Evolutionary conservation across 805 yeast species (phyloP), one percentile per base, ranked within the genome.

Genomic region (Candida sonorensis): DNA sequence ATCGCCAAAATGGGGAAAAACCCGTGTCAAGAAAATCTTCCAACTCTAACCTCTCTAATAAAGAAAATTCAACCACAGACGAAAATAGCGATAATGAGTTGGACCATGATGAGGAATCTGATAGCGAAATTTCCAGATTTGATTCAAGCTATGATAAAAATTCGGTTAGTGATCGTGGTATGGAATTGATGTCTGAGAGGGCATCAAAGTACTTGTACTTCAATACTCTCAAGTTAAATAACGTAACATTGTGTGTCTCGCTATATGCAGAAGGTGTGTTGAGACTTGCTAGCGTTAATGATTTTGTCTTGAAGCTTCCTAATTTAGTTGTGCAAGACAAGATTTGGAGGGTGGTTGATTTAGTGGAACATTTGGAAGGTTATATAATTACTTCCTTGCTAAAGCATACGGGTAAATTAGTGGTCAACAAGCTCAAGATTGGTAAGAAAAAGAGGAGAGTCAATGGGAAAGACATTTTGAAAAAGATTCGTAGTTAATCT

Each of bases 161-260:
- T n/a, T n/a, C n/a, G n/a, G n/a, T n/a, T n/a, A n/a, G n/a, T 17
- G 33, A 33, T 19, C 26, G 30, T 14, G 41, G 39, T 12, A 41
- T 41, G 22, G 63, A 74, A 17, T 69, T 73, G 41, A 86, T 90
- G 95, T 59, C 86, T 5, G 59, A 65, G 27, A 62, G 97, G 29
- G 85, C 97, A 1, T 72, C 83, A 17, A 74, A 72, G 36, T 84
- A 73, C 50, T 65, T 82, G 54, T 79, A 83, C 44, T 73, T 88
- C 38, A 72, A 75, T 16, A 60, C 71, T 11, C 65, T 90, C 40
- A 62, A 59, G 20, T 47, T 81, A 24, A 63, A 67, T 22, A 53
- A 67, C n/a, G 64, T 74, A 23, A 51, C 61, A n/a, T 51, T 88
- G 11, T 67, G 77, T 32, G 68, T 87, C 17, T 81, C 94, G 30